Evolutionary conservation across 2,329 filamentous ascomycete genomes (phyloP).

Genomic region (Neofusicoccum laricinum): DNA sequence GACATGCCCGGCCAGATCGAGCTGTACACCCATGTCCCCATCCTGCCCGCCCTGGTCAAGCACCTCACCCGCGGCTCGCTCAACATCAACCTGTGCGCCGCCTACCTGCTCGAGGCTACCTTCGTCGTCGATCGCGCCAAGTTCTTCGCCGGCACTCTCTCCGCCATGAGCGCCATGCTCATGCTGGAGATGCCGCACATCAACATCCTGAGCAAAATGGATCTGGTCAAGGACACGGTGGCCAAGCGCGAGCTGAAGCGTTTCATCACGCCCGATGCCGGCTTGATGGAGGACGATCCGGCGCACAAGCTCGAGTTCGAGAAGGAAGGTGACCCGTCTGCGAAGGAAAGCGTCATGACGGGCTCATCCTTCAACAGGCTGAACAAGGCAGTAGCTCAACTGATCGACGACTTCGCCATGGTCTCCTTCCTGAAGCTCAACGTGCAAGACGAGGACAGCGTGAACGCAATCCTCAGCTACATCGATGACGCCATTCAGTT

Average conservation of each 20-base stretch:
- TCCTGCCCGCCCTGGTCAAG: slow-evolving; percentile 79
- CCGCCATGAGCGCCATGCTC: slow-evolving; percentile 98
- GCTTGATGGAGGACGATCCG: slow-evolving; percentile 77
- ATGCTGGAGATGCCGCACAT: slow-evolving; percentile 97
- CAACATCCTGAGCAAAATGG: slow-evolving; percentile 97
- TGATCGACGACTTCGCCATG: slow-evolving; percentile 98
- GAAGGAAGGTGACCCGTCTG: slow-evolving; percentile 53
- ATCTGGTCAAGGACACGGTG: slow-evolving; percentile 86
- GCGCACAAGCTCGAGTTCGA: slow-evolving; percentile 33
- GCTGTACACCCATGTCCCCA: slow-evolving; percentile 93
- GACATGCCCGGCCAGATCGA: slow-evolving; percentile 99
- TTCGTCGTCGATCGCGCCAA: slow-evolving; percentile 95
- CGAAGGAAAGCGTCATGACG: slow-evolving; percentile 70
- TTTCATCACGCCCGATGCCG: slow-evolving; percentile 83
- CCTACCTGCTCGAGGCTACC: slow-evolving; percentile 91
- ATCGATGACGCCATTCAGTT: slow-evolving; percentile 94
- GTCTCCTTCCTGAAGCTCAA: slow-evolving; percentile 91
- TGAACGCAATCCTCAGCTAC: slow-evolving; percentile 79
- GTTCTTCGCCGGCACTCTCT: slow-evolving; percentile 93
- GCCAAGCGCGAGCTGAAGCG: slow-evolving; percentile 83
- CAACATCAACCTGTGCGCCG: slow-evolving; percentile 87
- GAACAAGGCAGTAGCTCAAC: slow-evolving; percentile 80
- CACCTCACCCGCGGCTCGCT: slow-evolving; percentile 78
- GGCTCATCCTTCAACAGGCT: slow-evolving; percentile 78
- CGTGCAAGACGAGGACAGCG: slow-evolving; percentile 86